Evolutionary conservation across 164 flowering plant genomes (phyloP).

Genomic region (Buxus sempervirens): DNA sequence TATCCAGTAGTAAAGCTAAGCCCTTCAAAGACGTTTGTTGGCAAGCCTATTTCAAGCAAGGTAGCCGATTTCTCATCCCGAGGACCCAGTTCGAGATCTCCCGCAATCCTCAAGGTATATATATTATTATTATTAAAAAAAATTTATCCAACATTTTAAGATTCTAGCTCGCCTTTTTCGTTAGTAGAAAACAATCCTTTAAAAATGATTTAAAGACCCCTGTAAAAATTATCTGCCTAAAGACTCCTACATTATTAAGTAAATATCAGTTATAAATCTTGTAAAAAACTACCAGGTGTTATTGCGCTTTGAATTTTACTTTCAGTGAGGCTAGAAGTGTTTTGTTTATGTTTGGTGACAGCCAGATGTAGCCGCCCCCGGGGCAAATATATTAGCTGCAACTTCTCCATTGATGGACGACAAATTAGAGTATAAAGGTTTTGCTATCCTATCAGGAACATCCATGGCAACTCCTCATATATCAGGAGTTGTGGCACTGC

Average conservation of each 20-base stretch:
- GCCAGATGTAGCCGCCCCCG: conserved; percentile 31
- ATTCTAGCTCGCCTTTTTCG: too few relatives aligned
- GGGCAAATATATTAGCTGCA: conserved; percentile 23
- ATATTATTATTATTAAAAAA: too few relatives aligned
- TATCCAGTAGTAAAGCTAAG: background rate
- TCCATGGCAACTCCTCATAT: conserved; percentile 37
- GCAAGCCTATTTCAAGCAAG: conserved; percentile 15
- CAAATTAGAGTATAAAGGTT: background rate
- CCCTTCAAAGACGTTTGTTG: background rate
- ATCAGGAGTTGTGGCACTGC: conserved; percentile 22
- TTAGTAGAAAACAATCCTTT: too few relatives aligned
- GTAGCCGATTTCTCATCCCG: conserved; percentile 24
- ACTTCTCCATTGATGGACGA: background rate
- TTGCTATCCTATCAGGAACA: conserved; percentile 17
- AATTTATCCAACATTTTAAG: too few relatives aligned
- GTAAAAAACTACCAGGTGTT: too few relatives aligned
- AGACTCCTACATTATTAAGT: too few relatives aligned
- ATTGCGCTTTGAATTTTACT: too few relatives aligned
- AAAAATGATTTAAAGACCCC: too few relatives aligned
- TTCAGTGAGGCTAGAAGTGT: too few relatives aligned
- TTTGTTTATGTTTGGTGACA: background rate
- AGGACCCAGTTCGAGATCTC: too few relatives aligned
- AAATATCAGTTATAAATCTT: too few relatives aligned
- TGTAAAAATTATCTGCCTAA: too few relatives aligned
- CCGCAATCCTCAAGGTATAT: conserved; percentile 21